These are phyloP conservation scores for Aspergillus amoenus DNA, from an alignment of 2,329 filamentous ascomycete species.

Conservation along the genomic window DNA sequence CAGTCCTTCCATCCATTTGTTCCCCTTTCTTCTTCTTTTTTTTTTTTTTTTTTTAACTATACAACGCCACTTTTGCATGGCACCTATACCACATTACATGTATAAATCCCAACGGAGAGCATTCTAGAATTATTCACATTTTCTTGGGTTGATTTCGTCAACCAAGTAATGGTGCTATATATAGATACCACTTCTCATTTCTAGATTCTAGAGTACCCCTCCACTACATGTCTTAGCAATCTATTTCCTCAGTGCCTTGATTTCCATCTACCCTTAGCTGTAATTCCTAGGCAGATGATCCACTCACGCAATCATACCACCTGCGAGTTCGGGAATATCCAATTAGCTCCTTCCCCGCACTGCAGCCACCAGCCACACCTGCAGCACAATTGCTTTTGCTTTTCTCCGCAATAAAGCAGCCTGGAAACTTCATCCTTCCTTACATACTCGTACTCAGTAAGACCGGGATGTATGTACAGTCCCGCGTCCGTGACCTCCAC, in stretches of 20 bases:
- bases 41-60: background rate
- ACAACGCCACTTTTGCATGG: background rate
- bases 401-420: background rate
- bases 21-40: background rate
- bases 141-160: background rate
- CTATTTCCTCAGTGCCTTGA: background rate
- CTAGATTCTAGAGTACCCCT: background rate
- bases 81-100: conserved; percentile 4
- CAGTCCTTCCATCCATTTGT: conserved; percentile 1
- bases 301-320: background rate
- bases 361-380: background rate
- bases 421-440: background rate
- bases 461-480: background rate
- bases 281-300: background rate
- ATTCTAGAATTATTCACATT: background rate
- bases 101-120: conserved; percentile 6
- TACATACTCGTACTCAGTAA: background rate
- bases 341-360: background rate
- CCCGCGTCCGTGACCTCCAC: background rate
- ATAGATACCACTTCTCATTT: background rate
- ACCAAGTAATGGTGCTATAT: conserved; percentile 4
- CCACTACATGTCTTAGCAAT: background rate
- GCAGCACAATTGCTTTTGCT: background rate
- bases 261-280: background rate
- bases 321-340: background rate